A percentile compares a stretch with the other conserved stretches of the same genome.
Evolutionary conservation across 2,329 filamentous ascomycete genomes (phyloP).

Genomic region (Thyridium curvatum): DNA sequence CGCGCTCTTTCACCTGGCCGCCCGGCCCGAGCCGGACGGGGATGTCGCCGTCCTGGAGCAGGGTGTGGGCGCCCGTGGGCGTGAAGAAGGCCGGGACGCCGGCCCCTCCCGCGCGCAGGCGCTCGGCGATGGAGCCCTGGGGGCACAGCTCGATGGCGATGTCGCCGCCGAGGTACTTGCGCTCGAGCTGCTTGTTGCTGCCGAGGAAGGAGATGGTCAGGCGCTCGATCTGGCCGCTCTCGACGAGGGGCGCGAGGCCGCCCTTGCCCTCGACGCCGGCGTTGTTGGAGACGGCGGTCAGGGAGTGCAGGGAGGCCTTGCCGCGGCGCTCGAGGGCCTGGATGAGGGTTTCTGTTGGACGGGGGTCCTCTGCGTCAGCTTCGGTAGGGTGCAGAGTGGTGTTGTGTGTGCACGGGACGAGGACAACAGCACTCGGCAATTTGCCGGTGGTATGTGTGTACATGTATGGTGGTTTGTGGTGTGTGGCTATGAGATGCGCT

Average conservation of each 20-base stretch:
- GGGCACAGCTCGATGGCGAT: conserved; percentile 72
- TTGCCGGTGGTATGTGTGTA: too few relatives aligned
- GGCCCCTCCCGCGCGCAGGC: conserved; percentile 65
- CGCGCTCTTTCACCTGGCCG: conserved; percentile 56
- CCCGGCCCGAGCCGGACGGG: conserved; percentile 55
- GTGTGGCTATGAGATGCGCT: conserved; percentile 9
- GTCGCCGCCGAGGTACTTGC: conserved; percentile 67
- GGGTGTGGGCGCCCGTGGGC: conserved; percentile 61
- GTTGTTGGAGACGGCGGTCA: conserved; percentile 78
- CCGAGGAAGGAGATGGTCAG: conserved; percentile 73
- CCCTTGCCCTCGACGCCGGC: conserved; percentile 63
- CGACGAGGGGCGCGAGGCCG: conserved; percentile 62
- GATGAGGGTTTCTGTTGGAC: conserved; percentile 70
- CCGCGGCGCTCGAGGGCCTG: conserved; percentile 57
- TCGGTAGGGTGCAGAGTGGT: background rate
- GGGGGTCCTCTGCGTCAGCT: too few relatives aligned
- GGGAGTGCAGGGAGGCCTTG: conserved; percentile 53
- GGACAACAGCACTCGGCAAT: too few relatives aligned
- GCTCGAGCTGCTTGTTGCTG: conserved; percentile 70
- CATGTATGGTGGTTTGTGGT: too few relatives aligned
- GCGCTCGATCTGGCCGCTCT: conserved; percentile 63
- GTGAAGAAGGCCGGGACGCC: conserved; percentile 80
- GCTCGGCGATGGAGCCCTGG: conserved; percentile 68
- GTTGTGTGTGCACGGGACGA: too few relatives aligned
- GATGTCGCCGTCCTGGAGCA: conserved; percentile 63